These are phyloP conservation scores for Pachyrhizus erosus DNA, from an alignment of 306 rosid genomes.

Conservation along the genomic window DNA sequence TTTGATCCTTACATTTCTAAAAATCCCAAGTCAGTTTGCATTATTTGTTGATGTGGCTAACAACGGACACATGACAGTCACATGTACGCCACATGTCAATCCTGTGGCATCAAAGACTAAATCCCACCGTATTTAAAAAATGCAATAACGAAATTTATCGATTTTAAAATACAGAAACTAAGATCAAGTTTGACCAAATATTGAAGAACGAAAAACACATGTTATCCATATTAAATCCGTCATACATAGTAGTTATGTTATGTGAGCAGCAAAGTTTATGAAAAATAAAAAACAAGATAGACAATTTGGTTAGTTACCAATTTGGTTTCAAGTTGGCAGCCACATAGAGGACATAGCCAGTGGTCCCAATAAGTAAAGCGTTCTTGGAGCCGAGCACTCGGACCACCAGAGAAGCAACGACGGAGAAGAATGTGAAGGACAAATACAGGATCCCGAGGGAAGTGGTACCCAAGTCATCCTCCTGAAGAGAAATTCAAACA, in stretches of 20 bases:
- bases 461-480: constrained; percentile 79
- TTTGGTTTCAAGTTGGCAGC: constrained; percentile 90
- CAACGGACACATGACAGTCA: background rate
- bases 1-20: background rate
- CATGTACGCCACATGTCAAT: background rate
- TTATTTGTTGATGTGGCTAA: background rate
- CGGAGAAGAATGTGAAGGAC: constrained; percentile 82
- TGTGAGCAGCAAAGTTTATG: too few relatives aligned
- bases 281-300: background rate
- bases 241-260: background rate
- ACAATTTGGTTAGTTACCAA: constrained; percentile 71
- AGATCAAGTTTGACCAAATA: background rate
- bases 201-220: background rate
- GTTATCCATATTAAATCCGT: background rate
- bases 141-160: background rate
- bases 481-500: constrained; percentile 57
- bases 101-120: background rate
- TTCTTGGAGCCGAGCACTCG: constrained; percentile 78
- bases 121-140: background rate
- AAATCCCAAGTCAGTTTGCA: too few relatives aligned
- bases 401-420: constrained; percentile 86
- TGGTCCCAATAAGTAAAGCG: constrained; percentile 83
- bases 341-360: constrained; percentile 82
- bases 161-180: background rate
- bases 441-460: constrained; percentile 83